phyloP scores from a whole-genome alignment of 441 rosid species.

The Corymbia calophylla region DNA sequence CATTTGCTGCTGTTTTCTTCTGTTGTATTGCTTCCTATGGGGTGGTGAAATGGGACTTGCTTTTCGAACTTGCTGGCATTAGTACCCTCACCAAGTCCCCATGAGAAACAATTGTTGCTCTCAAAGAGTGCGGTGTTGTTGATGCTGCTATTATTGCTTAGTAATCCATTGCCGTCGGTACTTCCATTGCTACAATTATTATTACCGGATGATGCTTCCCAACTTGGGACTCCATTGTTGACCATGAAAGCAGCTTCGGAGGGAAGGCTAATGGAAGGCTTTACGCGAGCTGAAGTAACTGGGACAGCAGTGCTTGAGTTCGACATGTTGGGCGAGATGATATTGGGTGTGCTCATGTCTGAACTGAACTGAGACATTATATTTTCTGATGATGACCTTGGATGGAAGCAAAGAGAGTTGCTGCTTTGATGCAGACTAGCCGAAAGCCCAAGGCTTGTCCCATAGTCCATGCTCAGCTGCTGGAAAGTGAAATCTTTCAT shows the following conservation, averaged over 20 bases:
- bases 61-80: not conserved
- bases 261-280: not conserved
- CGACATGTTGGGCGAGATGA: not conserved
- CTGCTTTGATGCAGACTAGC: not conserved
- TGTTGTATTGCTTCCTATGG: not conserved
- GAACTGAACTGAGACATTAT: not conserved
- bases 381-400: not conserved
- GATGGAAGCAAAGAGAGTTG: not conserved
- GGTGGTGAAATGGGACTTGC: not conserved
- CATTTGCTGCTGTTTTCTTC: not conserved
- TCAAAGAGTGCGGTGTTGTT: not conserved
- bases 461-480: not conserved
- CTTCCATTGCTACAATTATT: not conserved
- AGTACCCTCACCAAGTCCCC: not conserved
- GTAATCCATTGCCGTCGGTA: not conserved
- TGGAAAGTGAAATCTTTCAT: not conserved
- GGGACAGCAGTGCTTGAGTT: not conserved
- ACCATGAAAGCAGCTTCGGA: not conserved
- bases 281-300: not conserved
- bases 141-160: not conserved
- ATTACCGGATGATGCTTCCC: not conserved
- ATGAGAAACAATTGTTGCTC: not conserved
- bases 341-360: not conserved
- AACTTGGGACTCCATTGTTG: not conserved
- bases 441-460: not conserved